Conservation (phyloP, 2,329 filamentous ascomycete genomes). For the Beauveria sp. region DNA sequence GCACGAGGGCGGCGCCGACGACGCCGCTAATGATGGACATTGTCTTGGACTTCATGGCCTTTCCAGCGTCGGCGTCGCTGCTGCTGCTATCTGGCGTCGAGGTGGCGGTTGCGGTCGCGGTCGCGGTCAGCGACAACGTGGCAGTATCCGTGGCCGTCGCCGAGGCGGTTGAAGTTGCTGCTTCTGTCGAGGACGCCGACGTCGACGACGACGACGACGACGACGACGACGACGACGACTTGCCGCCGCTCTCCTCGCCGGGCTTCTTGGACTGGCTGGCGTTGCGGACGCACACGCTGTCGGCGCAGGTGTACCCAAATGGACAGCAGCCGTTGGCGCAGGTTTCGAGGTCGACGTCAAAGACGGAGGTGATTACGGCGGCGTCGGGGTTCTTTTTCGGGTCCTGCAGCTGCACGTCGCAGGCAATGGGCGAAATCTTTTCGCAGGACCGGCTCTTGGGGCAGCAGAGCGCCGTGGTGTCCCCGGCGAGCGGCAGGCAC, state of each 20-base stretch:
- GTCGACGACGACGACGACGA: too few relatives aligned
- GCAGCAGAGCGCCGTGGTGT: conserved; percentile 65
- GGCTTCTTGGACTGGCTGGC: conserved; percentile 40
- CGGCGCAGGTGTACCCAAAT: conserved; percentile 59
- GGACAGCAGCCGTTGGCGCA: conserved; percentile 64
- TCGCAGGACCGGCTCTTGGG: conserved; percentile 49
- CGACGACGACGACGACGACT: too few relatives aligned
- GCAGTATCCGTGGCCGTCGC: too few relatives aligned
- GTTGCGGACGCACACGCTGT: conserved; percentile 41
- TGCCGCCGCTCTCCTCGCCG: too few relatives aligned
- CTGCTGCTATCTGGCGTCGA: not conserved
- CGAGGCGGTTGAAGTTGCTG: too few relatives aligned
- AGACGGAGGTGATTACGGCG: conserved; percentile 58
- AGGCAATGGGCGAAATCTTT: conserved; percentile 56
- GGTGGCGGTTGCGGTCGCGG: conserved; percentile 17
- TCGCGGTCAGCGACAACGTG: conserved; percentile 24
- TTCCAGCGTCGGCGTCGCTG: not conserved
- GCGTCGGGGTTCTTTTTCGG: conserved; percentile 46
- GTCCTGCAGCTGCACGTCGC: conserved; percentile 56
- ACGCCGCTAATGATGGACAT: conserved; percentile 11
- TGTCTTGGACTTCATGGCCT: conserved; percentile 1
- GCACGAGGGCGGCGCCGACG: conserved; percentile 3
- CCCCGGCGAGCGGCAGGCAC: conserved; percentile 56
- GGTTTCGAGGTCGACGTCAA: conserved; percentile 44
- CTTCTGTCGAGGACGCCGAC: too few relatives aligned